These are phyloP conservation scores for Tetraselmis chui DNA, from an alignment of 139 green algal genomes.

Conservation along the genomic window DNA sequence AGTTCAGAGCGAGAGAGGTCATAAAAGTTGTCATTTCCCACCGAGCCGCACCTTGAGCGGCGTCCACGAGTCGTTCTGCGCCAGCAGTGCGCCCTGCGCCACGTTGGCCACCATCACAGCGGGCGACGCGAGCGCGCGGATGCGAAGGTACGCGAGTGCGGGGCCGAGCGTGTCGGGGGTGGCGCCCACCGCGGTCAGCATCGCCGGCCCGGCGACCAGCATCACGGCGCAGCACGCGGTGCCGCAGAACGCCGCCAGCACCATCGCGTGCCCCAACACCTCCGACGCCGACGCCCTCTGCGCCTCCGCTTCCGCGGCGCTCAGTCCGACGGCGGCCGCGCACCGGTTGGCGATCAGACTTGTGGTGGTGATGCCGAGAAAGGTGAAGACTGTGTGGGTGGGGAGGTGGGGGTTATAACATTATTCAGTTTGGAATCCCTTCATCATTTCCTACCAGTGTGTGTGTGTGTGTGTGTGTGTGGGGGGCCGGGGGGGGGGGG, in stretches of 20 bases:
- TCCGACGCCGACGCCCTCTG: not conserved
- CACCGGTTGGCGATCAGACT: slow-evolving; percentile 44
- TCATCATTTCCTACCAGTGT: no score
- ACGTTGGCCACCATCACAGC: slow-evolving; percentile 51
- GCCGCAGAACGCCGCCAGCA: slow-evolving; percentile 26
- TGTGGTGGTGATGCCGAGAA: slow-evolving; percentile 51
- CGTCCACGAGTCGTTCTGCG: slow-evolving; percentile 50
- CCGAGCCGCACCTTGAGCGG: slow-evolving; percentile 31
- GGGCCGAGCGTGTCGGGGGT: slow-evolving; percentile 26
- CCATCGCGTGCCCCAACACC: slow-evolving; percentile 30
- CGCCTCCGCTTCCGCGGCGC: not conserved
- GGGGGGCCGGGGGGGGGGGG: no score
- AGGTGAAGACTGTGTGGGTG: slow-evolving; percentile 54
- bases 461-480: no score
- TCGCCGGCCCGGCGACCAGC: slow-evolving; percentile 10
- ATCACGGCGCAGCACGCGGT: slow-evolving; percentile 16
- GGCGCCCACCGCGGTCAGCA: slow-evolving; percentile 39
- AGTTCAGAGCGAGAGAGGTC: no score
- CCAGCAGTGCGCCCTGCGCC: slow-evolving; percentile 51
- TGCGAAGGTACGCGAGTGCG: slow-evolving; percentile 22
- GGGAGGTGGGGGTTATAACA: no score
- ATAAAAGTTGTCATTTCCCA: no score
- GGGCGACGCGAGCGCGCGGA: slow-evolving; percentile 50
- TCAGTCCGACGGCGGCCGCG: slow-evolving; percentile 1
- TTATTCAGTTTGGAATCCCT: no score